These are phyloP conservation scores for Plicaturopsis crispa DNA, from an alignment of 768 basidiomycete genomes.

Conservation along the genomic window DNA sequence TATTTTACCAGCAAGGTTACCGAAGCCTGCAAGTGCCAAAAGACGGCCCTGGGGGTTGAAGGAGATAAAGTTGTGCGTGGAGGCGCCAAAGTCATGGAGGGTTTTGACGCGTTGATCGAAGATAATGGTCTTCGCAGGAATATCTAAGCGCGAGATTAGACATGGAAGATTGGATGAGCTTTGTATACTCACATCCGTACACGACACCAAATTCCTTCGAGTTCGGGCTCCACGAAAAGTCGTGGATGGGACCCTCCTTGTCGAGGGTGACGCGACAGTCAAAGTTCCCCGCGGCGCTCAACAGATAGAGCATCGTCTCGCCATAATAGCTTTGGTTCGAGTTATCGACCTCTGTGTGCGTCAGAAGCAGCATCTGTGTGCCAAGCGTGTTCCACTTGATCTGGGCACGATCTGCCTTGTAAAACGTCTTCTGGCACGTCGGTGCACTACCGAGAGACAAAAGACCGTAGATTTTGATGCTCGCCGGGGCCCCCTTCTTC, in stretches of 20 bases:
- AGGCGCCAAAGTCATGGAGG: slow-evolving; percentile 84
- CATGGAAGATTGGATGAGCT: neutral
- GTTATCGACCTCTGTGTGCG: slow-evolving; percentile 95
- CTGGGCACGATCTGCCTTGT: slow-evolving; percentile 86
- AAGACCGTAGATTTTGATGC: slow-evolving; percentile 78
- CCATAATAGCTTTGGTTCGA: slow-evolving; percentile 98
- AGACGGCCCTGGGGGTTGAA: slow-evolving; percentile 94
- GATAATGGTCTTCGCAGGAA: slow-evolving; percentile 90
- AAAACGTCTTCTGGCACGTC: slow-evolving; percentile 86
- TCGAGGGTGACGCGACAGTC: slow-evolving; percentile 85
- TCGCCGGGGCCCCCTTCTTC: slow-evolving; percentile 92
- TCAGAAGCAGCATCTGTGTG: slow-evolving; percentile 84
- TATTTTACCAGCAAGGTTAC: slow-evolving; percentile 91
- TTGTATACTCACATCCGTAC: slow-evolving; percentile 76
- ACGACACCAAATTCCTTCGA: slow-evolving; percentile 95
- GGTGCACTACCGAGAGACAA: slow-evolving; percentile 52
- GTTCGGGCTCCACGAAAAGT: slow-evolving; percentile 93
- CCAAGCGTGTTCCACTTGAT: slow-evolving; percentile 97
- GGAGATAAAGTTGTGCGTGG: slow-evolving; percentile 85
- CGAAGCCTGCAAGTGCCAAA: slow-evolving; percentile 88
- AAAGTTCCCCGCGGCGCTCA: slow-evolving; percentile 89
- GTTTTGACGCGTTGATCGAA: slow-evolving; percentile 88
- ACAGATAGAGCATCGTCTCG: slow-evolving; percentile 90
- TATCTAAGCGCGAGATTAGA: slow-evolving; percentile 61
- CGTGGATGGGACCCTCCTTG: slow-evolving; percentile 97